Evolutionary conservation across 768 basidiomycete species (phyloP), one percentile per base, ranked within the genome.

Genomic region (Dioszegia crocea): DNA sequence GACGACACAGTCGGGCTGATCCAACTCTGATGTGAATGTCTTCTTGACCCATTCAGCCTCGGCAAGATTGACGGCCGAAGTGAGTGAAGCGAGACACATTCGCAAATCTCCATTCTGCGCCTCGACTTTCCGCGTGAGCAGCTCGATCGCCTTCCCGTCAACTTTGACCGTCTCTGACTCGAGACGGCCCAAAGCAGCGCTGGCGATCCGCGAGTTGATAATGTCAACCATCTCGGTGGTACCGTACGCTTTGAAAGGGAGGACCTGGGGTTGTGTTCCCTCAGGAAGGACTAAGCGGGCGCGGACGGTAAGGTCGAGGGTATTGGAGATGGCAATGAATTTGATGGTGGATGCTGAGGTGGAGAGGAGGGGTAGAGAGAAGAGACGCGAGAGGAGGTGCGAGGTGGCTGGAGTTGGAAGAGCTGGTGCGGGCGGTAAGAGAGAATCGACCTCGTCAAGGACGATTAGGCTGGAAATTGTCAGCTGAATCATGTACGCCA

Each of bases 261-360:
- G 66, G 24, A 76, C 68, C 12, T 48, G 40, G 17, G 77, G 77
- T 21, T 65, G 62, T 9, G 64, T 50, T 44, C 63, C 64, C 31
- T 68, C 54, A 17, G 70, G 64, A 2, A 77, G 70, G 38, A 72
- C 61, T 1, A 77, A 63, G 12, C 66, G 63, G 16, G 71, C 69
- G 21, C 77, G 76, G 30, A 72, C 61, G 21, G 77, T 76, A 4
- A 78, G 66, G 58, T 78, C 77, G 57, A 78, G 73, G 2, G 77
- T 76, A 64, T 78, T 78, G 57, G 77, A 75, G 59, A 78, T 78
- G 57, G 75, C 64, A 48, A 78, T 62, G 41, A 78, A 57, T 43
- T 75, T 73, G 62, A 74, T 54, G 47, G 63, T 68, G 11, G 63
- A 36, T 9, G 59, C 48, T 17, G 61, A 26, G 27, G 49, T 54